phyloP scores from a whole-genome alignment of 2,329 filamentous ascomycete genomes.

The Fusarium transvaalense region DNA sequence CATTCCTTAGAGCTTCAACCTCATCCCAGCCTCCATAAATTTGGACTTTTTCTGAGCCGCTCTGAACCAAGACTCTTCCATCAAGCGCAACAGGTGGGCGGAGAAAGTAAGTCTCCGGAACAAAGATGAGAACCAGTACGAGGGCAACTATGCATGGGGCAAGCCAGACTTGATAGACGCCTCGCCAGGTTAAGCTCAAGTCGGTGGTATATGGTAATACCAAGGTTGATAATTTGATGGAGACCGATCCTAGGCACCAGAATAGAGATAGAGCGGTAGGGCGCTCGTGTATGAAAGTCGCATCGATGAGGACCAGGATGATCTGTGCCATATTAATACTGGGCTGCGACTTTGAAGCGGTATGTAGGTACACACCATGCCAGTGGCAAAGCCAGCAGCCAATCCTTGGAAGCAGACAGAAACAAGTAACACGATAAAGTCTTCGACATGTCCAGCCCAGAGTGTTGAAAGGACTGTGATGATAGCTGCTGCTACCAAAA shows the following conservation, averaged over 20 bases:
- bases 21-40: constrained; percentile 31
- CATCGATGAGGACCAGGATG: constrained; percentile 29
- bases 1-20: background rate
- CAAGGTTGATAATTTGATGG: constrained; percentile 22
- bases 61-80: constrained; percentile 18
- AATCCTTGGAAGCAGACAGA: constrained; percentile 22
- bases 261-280: constrained; percentile 27
- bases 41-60: constrained; percentile 21
- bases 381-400: constrained; percentile 8
- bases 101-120: constrained; percentile 36
- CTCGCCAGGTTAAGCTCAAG: constrained; percentile 3
- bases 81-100: constrained; percentile 35
- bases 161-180: constrained; percentile 25
- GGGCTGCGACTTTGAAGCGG: fast-evolving
- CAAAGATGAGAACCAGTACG: constrained; percentile 9
- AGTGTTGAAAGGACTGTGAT: constrained; percentile 16
- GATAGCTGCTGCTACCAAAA: constrained; percentile 8
- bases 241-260: constrained; percentile 18
- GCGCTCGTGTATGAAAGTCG: constrained; percentile 38
- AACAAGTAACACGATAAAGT: constrained; percentile 16
- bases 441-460: constrained; percentile 18
- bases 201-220: constrained; percentile 13
- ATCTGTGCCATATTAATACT: background rate
- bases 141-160: constrained; percentile 1
- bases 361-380: constrained; percentile 13